Evolutionary conservation across 768 basidiomycete genomes (phyloP).

Genomic region (Suillus fuscotomentosus): DNA sequence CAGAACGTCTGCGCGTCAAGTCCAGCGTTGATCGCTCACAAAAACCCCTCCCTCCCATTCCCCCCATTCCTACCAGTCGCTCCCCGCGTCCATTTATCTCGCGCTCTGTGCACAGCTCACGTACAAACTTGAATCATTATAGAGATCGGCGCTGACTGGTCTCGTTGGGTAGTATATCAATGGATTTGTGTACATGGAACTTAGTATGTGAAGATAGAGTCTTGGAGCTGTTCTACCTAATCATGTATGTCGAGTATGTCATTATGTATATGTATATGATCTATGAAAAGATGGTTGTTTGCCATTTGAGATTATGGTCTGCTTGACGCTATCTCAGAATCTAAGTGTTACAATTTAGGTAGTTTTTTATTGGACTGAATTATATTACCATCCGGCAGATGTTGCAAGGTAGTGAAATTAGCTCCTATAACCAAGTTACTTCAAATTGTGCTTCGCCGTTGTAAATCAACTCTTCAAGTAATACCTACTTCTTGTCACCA

Average conservation of each 20-base stretch:
- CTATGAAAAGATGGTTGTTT: neutral
- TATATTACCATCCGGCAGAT: neutral
- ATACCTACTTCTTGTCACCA: too few relatives aligned
- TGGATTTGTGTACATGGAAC: neutral
- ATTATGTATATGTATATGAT: neutral
- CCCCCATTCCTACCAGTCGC: neutral
- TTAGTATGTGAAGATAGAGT: neutral
- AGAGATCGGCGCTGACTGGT: slow-evolving; percentile 8
- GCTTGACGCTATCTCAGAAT: neutral
- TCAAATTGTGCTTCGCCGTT: too few relatives aligned
- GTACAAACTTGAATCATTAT: slow-evolving; percentile 4
- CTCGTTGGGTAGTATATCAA: neutral
- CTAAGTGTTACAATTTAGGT: neutral
- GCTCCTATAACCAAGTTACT: too few relatives aligned
- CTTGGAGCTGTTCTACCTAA: neutral
- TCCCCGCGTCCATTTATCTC: neutral
- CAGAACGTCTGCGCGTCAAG: slow-evolving; percentile 3
- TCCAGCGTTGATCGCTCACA: neutral
- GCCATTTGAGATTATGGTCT: neutral
- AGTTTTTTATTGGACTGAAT: neutral
- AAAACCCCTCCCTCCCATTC: neutral
- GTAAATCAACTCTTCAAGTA: too few relatives aligned
- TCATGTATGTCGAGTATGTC: neutral
- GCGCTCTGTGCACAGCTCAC: neutral
- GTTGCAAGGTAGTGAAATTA: too few relatives aligned